Percentiles rank a stretch among this genome's conserved stretches.
phyloP scores from a whole-genome alignment of 2,329 filamentous ascomycete genomes.

The Penicillium sp. region DNA sequence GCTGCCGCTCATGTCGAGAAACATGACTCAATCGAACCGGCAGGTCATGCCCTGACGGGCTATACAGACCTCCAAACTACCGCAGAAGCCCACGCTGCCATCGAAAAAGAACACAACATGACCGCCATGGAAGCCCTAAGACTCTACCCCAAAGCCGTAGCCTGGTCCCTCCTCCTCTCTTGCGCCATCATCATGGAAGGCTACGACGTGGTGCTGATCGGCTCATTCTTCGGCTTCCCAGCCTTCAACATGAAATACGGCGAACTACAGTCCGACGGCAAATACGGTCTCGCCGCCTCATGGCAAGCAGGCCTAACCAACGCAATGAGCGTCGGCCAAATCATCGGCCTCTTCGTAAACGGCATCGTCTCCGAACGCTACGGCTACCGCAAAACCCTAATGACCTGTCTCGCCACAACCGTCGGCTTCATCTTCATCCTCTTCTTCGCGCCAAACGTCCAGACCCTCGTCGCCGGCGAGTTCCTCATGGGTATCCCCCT shows the following conservation, averaged over 20 bases:
- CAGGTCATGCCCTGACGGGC: constrained; percentile 24
- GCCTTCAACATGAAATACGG: constrained; percentile 22
- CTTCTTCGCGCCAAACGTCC: constrained; percentile 40
- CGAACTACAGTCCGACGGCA: constrained; percentile 12
- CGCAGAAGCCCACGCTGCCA: constrained; percentile 25
- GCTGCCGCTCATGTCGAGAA: constrained; percentile 2
- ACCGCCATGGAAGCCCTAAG: constrained; percentile 29
- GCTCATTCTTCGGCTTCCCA: constrained; percentile 31
- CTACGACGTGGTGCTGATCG: constrained; percentile 38
- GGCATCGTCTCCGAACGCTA: constrained; percentile 19
- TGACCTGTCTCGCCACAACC: constrained; percentile 20
- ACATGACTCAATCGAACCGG: background rate
- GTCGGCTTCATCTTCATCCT: constrained; percentile 34
- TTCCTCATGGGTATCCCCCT: constrained; percentile 41
- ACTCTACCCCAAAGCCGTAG: constrained; percentile 34
- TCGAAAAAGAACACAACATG: constrained; percentile 34
- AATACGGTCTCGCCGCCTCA: constrained; percentile 30
- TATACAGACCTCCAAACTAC: constrained; percentile 4
- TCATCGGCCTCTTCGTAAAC: constrained; percentile 20
- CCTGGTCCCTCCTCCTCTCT: constrained; percentile 37
- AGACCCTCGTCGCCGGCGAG: constrained; percentile 34
- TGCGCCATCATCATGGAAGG: constrained; percentile 42
- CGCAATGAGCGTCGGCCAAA: constrained; percentile 32
- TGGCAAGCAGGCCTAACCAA: constrained; percentile 38
- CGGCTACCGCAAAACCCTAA: constrained; percentile 17